Evolutionary conservation across 108 stramenopile species (phyloP).

Genomic region (Poteriospumella lacustris): DNA sequence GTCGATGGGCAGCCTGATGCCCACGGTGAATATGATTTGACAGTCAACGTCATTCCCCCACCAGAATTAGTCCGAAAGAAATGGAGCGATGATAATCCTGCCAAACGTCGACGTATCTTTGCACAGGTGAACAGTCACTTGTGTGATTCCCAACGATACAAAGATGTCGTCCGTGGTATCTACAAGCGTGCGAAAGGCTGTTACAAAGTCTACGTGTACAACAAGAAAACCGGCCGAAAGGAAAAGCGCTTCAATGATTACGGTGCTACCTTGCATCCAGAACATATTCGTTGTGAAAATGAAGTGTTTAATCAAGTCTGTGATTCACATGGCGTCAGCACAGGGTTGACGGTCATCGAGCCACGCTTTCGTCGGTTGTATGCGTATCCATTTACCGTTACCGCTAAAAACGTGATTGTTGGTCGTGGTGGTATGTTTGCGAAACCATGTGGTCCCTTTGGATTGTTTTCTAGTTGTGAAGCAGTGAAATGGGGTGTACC

Average conservation of each 20-base stretch:
- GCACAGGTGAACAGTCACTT: not conserved
- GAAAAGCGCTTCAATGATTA: not conserved
- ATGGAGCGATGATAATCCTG: not conserved
- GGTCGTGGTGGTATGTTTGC: constrained; percentile 18
- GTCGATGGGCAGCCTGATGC: not conserved
- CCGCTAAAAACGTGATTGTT: not conserved
- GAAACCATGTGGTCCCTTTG: constrained; percentile 2
- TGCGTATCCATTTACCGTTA: not conserved
- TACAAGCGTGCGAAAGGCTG: constrained; percentile 16
- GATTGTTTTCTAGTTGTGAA: not conserved
- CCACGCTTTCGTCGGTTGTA: not conserved
- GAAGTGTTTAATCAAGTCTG: not conserved
- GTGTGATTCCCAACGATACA: not conserved
- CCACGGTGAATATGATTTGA: not conserved
- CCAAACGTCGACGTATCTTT: not conserved
- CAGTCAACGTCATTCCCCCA: not conserved
- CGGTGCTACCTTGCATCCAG: constrained; percentile 8
- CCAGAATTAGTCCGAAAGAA: not conserved
- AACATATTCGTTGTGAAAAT: not conserved
- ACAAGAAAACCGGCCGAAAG: not conserved
- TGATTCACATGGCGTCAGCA: not conserved
- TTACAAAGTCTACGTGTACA: not conserved
- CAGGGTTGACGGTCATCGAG: not conserved
- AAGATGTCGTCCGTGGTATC: not conserved
- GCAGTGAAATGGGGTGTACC: constrained; percentile 9